Conservation (phyloP, 805 yeast species). For the Barnettozyma populi region DNA sequence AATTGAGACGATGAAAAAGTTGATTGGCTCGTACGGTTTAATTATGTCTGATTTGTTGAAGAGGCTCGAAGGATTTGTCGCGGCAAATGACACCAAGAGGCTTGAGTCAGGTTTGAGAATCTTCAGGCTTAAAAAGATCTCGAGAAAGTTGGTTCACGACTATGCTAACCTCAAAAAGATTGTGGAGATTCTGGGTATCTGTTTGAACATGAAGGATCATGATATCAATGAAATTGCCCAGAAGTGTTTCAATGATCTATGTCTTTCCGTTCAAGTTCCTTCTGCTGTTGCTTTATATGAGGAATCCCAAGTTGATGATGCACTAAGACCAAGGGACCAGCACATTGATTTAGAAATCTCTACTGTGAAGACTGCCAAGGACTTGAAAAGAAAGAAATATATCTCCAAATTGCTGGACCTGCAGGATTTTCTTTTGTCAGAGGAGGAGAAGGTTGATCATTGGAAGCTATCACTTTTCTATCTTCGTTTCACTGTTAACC, state of each 20-base stretch:
- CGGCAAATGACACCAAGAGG: slow-evolving; percentile 42
- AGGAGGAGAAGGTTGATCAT: slow-evolving; percentile 30
- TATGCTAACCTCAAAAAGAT: slow-evolving; percentile 44
- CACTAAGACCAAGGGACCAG: slow-evolving; percentile 58
- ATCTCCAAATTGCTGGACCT: slow-evolving; percentile 36
- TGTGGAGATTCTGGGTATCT: slow-evolving; percentile 44
- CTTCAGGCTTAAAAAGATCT: slow-evolving; percentile 52
- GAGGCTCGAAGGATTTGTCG: slow-evolving; percentile 44
- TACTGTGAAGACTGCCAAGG: slow-evolving; percentile 59
- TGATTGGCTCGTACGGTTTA: slow-evolving; percentile 58
- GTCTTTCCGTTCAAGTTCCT: slow-evolving; percentile 42
- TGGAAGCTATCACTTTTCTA: slow-evolving; percentile 55
- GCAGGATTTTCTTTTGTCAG: slow-evolving; percentile 32
- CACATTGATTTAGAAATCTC: slow-evolving; percentile 51
- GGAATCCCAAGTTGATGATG: slow-evolving; percentile 28
- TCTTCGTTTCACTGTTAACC: slow-evolving; percentile 42
- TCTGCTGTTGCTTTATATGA: slow-evolving; percentile 49
- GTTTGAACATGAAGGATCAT: slow-evolving; percentile 51
- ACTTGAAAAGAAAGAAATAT: slow-evolving; percentile 43
- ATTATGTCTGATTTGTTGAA: slow-evolving; percentile 47
- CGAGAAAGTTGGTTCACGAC: slow-evolving; percentile 53
- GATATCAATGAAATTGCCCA: slow-evolving; percentile 52
- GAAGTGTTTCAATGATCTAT: slow-evolving; percentile 39
- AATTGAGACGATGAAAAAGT: slow-evolving; percentile 60
- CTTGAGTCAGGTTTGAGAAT: slow-evolving; percentile 62